Base-by-base conservation (phyloP, 2,329 filamentous ascomycete genomes). In the Dothideomycetidae sp. region DNA sequence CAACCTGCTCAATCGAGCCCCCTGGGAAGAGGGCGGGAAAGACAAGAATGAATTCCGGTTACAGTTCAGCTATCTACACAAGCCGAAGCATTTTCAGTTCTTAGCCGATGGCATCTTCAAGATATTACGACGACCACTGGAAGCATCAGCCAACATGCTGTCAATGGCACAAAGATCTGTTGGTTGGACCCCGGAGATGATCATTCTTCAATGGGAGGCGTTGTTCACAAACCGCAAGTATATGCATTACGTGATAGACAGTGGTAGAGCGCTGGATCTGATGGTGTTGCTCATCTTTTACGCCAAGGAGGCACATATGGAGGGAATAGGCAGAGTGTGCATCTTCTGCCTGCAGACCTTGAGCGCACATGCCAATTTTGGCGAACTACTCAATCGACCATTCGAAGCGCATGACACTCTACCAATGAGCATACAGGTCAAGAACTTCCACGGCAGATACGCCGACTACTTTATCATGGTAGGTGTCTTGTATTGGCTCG, bases 171-270 rank as follows among this genome's bases (percentile, higher is more conserved):
- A 92, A 50, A 73, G 79, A 33, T 73, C 80, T 0, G 66, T 83
- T 36, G 83, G 82, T 52, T 93, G 88, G 69, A 84, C 86, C 0
- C 86, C 90, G 2, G 90, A 98, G 59, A 92, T 92, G 64, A 77
- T 96, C 39, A 90, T 94, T 71, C 68, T 98, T 2, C 94, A 96
- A 54, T 98, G 90, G 90, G 90, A 98, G 62, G 75, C 84, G 26
- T 75, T 90, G 3, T 90, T 98, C 58, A 94, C 88, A 68, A 98
- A 98, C 61, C 96, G 93, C 61, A 73, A 88, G 42, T 98, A 98
- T 61, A 73, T 90, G 19, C 84, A 85, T 1, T 98, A 94, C 58
- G 90, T 98, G 51, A 88, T 96, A 45, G 90, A 98, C 50, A 96
- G 90, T 0, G 84, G 90, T 53, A 71, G 88, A 37, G 83, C 82